Evolutionary conservation across 192 early-diverging fungal genomes (phyloP), one percentile per base, ranked within the genome.

Genomic region (Physocladia obscura): DNA sequence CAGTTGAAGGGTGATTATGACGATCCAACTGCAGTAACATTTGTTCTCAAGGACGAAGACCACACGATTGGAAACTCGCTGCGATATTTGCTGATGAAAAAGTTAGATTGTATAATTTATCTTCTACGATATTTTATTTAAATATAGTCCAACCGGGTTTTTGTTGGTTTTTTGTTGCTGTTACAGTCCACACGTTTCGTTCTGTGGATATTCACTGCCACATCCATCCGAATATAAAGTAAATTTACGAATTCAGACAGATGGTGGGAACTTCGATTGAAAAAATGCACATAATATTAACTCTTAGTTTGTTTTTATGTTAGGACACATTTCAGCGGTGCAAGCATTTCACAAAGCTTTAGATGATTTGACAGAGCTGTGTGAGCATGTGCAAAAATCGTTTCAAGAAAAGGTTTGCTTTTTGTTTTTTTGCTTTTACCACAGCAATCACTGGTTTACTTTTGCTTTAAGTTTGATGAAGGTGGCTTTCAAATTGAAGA

Each of bases 51-150:
- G 70, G 91, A 95, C 67, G 95, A 99, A 78, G 97, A 97, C 77
- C 97, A 99, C 75, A 99, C 97, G 2, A 82, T 99, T 4, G 95
- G 95, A 52, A 98, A 98, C 79, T 77, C 94, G 1, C 82, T 99
- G 48, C 88, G 97, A 65, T 95, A 92, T 83, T 80, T 90, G 48
- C 83, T 99, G 17, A 95, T 96, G 90, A 94, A 98, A 74, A 97
- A 98, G 92, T 94, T 83, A 69, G 78, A 52, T 29, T n/a, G 19
- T 1, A 26, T 15, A 24, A 62, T n/a, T n/a, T n/a, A n/a, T n/a
- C n/a, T n/a, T n/a, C n/a, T n/a, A n/a, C n/a, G n/a, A n/a, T n/a
- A 13, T n/a, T n/a, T 13, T 47, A 47, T n/a, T 47, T 47, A n/a
- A 47, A 47, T 6, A 11, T 54, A 24, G 2, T 59, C 40, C n/a